Evolutionary conservation across 495 filamentous ascomycete genomes (phyloP).

Genomic region (Xylaria acuta): DNA sequence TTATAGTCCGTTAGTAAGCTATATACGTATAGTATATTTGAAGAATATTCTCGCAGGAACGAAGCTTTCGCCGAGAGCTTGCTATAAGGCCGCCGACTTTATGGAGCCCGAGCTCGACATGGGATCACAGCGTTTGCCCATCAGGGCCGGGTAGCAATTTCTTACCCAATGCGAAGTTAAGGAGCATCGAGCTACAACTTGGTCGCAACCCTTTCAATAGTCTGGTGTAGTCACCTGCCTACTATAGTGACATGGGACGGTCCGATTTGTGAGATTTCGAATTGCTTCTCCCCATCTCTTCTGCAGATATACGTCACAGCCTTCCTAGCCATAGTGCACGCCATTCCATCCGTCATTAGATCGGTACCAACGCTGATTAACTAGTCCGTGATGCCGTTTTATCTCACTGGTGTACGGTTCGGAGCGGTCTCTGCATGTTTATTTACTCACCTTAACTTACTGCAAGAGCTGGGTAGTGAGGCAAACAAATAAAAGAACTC

Average conservation of each 20-base stretch:
- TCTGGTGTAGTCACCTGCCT: slow-evolving; percentile 1
- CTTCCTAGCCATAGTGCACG: background rate
- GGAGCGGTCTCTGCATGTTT: background rate
- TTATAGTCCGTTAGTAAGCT: background rate
- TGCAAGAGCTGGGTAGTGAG: too few species aligned
- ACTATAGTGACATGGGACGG: background rate
- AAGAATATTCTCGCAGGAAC: background rate
- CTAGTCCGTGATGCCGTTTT: background rate
- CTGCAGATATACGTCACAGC: background rate
- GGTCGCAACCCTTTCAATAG: background rate
- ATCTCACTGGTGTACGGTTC: background rate
- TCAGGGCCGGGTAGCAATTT: background rate
- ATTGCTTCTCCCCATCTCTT: background rate
- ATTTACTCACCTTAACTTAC: background rate
- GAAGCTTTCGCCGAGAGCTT: background rate
- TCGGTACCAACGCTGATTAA: background rate
- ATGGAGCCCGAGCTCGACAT: background rate
- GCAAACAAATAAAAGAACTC: too few species aligned
- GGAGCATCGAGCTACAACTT: background rate
- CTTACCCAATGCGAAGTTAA: slow-evolving; percentile 1
- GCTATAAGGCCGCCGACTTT: background rate
- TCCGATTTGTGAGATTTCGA: background rate
- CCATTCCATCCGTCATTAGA: background rate
- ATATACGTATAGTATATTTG: background rate
- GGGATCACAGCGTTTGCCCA: background rate